Conservation (phyloP, 202 grass and related monocot species). For the Elaeis oleifera region DNA sequence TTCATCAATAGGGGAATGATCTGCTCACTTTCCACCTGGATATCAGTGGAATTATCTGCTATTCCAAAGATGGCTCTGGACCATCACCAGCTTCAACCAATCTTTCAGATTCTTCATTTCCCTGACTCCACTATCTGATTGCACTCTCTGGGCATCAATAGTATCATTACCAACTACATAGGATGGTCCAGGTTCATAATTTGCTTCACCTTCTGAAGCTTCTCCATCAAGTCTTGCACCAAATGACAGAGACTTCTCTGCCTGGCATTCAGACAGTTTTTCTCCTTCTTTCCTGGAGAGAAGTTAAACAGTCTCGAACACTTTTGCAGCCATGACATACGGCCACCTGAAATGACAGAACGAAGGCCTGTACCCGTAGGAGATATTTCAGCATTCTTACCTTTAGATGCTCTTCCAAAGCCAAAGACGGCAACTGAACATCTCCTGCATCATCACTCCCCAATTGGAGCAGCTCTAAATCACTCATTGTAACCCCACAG, state of each 20-base stretch:
- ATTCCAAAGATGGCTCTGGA: conserved; percentile 59
- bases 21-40: conserved; percentile 32
- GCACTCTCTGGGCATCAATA: conserved; percentile 33
- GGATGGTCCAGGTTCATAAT: conserved; percentile 64
- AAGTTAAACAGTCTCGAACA: conserved; percentile 76
- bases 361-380: conserved; percentile 28
- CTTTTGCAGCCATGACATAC: conserved; percentile 62
- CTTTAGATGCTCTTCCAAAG: conserved; percentile 39
- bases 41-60: conserved; percentile 64
- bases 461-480: conserved; percentile 34
- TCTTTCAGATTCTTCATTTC: conserved; percentile 45
- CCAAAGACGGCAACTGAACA: conserved; percentile 52
- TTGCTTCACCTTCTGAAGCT: conserved; percentile 44
- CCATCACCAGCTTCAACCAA: conserved; percentile 35
- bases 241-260: conserved; percentile 42
- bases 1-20: conserved; percentile 35
- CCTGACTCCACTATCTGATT: conserved; percentile 34
- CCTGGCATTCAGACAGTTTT: conserved; percentile 31
- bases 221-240: conserved; percentile 53
- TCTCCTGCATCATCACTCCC: conserved; percentile 31
- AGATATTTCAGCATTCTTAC: conserved; percentile 27
- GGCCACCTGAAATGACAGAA: conserved; percentile 46
- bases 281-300: conserved; percentile 47
- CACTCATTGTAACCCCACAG: conserved; percentile 56
- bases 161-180: conserved; percentile 41